Evolutionary conservation across 2,329 filamentous ascomycete species (phyloP), one percentile per base, ranked within the genome.

Genomic region (Apiospora arundinis): DNA sequence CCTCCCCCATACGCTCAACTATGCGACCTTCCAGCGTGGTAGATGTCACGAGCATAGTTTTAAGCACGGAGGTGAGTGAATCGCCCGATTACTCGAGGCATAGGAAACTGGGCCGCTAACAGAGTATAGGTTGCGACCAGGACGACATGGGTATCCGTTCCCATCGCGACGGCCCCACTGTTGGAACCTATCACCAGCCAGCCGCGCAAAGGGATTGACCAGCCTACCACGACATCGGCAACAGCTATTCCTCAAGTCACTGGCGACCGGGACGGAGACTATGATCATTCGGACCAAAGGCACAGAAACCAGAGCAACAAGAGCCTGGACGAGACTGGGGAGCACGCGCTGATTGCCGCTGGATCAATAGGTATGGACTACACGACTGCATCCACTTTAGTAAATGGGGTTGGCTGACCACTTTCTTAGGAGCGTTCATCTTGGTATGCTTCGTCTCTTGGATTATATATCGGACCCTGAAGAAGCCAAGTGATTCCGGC

Each of bases 381-480:
- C 16, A 28, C 18, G 32, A 11, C 32, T 21, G 56, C 9, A 11
- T 9, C 56, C 32, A 23, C 32, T 40, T 9, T 40, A 14, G 18
- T 21, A 32, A 40, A 32, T 40, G 32, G 40, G 16, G 45, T 69
- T 28, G 48, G 73, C 75, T 70, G 75, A 69, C 44, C 14, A 9
- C 11, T 0, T 16, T 28, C 0, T 12, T 14, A 86, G 86, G 83
- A 40, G 81, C 80, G 7, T 85, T 86, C 68, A 82, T 87, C 25
- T 75, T 85, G 40, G 72, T 85, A 11, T 84, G 82, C 69, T 84
- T 86, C 72, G 71, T 87, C 32, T 75, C 75, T 9, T 88, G 84
- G 85, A 78, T 87, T 32, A 76, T 83, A 6, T 86, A 82, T 79
- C 81, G 83, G n/a, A 78, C 78, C 14, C 68, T 80, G 63, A 80